Evolutionary conservation across 257 asterid species (phyloP).

Genomic region (Phtheirospermum japonicum): DNA sequence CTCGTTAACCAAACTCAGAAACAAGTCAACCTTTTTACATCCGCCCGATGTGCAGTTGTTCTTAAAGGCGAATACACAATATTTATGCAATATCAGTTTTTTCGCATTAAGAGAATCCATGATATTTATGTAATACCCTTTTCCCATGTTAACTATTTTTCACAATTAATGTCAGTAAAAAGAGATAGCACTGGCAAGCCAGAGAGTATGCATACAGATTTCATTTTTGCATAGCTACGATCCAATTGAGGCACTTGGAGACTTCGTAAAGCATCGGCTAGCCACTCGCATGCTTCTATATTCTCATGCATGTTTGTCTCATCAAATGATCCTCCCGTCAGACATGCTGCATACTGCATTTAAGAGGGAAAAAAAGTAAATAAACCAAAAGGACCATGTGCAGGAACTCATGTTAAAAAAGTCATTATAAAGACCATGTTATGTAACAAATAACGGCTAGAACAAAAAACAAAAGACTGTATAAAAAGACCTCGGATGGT

Average conservation of each 20-base stretch:
- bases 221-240: constrained; percentile 59
- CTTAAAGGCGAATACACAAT: constrained; percentile 8
- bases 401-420: constrained; percentile 12
- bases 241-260: constrained; percentile 85
- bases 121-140: background rate
- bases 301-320: constrained; percentile 86
- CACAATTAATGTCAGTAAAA: constrained; percentile 2
- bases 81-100: constrained; percentile 8
- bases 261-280: constrained; percentile 57
- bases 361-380: constrained; percentile 23
- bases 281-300: constrained; percentile 96
- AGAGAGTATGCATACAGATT: constrained; percentile 60
- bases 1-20: constrained; percentile 13
- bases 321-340: constrained; percentile 83
- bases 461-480: background rate
- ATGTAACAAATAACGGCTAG: background rate
- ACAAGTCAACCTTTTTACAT: constrained; percentile 19
- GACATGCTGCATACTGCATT: constrained; percentile 69
- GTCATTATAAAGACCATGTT: constrained; percentile 8
- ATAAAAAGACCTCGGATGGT: constrained; percentile 73
- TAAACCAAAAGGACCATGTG: constrained; percentile 1
- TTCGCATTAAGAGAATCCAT: constrained; percentile 6
- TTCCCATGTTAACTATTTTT: constrained; percentile 17
- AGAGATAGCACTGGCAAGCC: constrained; percentile 24
- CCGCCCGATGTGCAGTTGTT: background rate